Base-by-base conservation (phyloP, 208 protist genomes). In the Leishmania aethiopica region DNA sequence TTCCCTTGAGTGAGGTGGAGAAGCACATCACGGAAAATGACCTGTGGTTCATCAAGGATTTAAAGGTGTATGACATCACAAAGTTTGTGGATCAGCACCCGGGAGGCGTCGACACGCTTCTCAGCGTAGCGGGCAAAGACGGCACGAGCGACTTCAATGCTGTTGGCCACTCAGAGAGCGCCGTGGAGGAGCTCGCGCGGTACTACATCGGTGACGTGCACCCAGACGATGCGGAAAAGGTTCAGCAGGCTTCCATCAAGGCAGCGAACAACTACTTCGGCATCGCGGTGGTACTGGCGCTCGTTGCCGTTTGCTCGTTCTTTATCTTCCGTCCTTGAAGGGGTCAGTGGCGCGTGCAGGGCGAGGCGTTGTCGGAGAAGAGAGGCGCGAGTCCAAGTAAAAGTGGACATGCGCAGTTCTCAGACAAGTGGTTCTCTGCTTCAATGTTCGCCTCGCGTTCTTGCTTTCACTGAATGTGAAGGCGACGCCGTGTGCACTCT, bases 1-100 rank as follows among this genome's bases (percentile, higher is more conserved):
- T 94, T 75, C 87, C 81, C 40, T 55, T 92, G 57, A 87, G 77
- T 19, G 95, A 98, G 84, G 83, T 97, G 62, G 77, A 64, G 74
- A 88, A 91, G 79, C 92, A 97, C 86, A 85, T 77, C 10, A 89
- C 85, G 4, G 90, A 95, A 78, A 77, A 90, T 11, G 90, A 96
- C 75, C 70, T 95, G 47, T 98, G 94, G 94, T 88, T 98, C 51
- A 89, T 96, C 72, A 92, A 95, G 67, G 84, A 98, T 78, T 87
- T 88, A 69, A 97, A 97, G 80, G 94, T 98, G 15, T 97, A 97
- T 77, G 88, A 96, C 55, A 82, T 98, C 40, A 96, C 91, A 25
- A 89, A 90, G 72, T 99, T 97, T 78, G 87, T 95, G 60, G 90
- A 97, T 79, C 79, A 91, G 73, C 96, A 99, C 86, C 95, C 97